phyloP scores from a whole-genome alignment of 2,329 filamentous ascomycete species.

The Magnaporthiopsis poae region DNA sequence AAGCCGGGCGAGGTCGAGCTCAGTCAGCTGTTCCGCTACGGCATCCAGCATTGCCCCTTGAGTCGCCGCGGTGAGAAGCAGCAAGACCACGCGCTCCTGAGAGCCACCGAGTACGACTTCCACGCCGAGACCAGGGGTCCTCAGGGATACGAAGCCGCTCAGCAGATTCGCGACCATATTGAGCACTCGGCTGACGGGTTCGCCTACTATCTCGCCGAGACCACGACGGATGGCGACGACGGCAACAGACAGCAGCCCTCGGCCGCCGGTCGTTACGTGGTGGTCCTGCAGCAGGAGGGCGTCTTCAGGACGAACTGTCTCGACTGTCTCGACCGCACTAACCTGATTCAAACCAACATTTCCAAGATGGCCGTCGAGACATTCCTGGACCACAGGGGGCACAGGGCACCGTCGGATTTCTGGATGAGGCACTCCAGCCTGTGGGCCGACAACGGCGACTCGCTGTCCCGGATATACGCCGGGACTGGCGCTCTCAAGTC shows the following conservation, averaged over 20 bases:
- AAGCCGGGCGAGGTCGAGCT: slow-evolving; percentile 82
- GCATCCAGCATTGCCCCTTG: slow-evolving; percentile 65
- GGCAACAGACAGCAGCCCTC: slow-evolving; percentile 21
- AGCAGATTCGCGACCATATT: slow-evolving; percentile 69
- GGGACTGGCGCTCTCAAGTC: slow-evolving; percentile 92
- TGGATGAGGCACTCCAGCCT: slow-evolving; percentile 86
- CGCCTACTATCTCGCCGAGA: slow-evolving; percentile 80
- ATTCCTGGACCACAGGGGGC: slow-evolving; percentile 65
- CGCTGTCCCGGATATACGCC: slow-evolving; percentile 87
- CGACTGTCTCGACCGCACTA: slow-evolving; percentile 91
- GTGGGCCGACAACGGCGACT: slow-evolving; percentile 96
- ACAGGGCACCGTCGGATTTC: slow-evolving; percentile 66
- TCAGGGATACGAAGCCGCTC: slow-evolving; percentile 82
- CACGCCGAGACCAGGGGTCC: slow-evolving; percentile 86
- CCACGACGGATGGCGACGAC: slow-evolving; percentile 46
- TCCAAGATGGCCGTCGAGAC: slow-evolving; percentile 85
- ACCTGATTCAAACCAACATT: slow-evolving; percentile 89
- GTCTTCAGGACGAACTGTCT: slow-evolving; percentile 92
- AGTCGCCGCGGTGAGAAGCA: slow-evolving; percentile 47
- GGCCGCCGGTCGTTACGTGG: slow-evolving; percentile 39
- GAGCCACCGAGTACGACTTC: slow-evolving; percentile 86
- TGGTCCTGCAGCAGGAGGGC: slow-evolving; percentile 85
- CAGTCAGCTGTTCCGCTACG: slow-evolving; percentile 66
- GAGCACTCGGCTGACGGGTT: slow-evolving; percentile 74
- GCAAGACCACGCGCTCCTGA: slow-evolving; percentile 62